These are phyloP conservation scores for Thecaphora thlaspeos DNA, from an alignment of 1,284 basidiomycete genomes.

Conservation along the genomic window DNA sequence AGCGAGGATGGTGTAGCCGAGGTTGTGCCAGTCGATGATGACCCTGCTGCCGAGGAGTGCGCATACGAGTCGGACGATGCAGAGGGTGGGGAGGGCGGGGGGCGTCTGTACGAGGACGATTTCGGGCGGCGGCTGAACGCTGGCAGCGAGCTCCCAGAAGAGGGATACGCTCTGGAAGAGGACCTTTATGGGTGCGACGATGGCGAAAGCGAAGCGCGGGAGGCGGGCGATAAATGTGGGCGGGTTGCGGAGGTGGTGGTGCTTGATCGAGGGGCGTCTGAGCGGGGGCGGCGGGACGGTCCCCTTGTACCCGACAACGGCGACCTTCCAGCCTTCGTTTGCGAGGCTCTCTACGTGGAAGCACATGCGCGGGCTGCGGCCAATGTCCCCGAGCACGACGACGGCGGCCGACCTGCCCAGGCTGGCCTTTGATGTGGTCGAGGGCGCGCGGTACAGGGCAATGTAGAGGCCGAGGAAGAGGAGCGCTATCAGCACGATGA, in stretches of 20 bases:
- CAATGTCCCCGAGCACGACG: slow-evolving; percentile 92
- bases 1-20: slow-evolving; percentile 88
- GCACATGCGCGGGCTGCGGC: slow-evolving; percentile 95
- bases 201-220: slow-evolving; percentile 67
- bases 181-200: slow-evolving; percentile 79
- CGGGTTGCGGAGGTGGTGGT: slow-evolving; percentile 66
- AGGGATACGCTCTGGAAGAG: slow-evolving; percentile 36
- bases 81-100: slow-evolving; percentile 89
- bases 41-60: slow-evolving; percentile 72
- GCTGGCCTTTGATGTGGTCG: slow-evolving; percentile 11
- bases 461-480: slow-evolving; percentile 44
- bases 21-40: slow-evolving; percentile 99
- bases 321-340: slow-evolving; percentile 74
- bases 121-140: slow-evolving; percentile 73
- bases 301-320: slow-evolving; percentile 74
- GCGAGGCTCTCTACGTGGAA: slow-evolving; percentile 93
- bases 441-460: slow-evolving; percentile 26
- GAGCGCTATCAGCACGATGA: slow-evolving; percentile 19
- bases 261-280: slow-evolving; percentile 21
- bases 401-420: slow-evolving; percentile 66
- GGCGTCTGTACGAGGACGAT: slow-evolving; percentile 92
- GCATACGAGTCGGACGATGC: slow-evolving; percentile 75
- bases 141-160: slow-evolving; percentile 44
- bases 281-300: slow-evolving; percentile 38
- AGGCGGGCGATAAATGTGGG: slow-evolving; percentile 65